Evolutionary conservation across 2,329 filamentous ascomycete species (phyloP).

Genomic region (Amauroascus verrucosus): DNA sequence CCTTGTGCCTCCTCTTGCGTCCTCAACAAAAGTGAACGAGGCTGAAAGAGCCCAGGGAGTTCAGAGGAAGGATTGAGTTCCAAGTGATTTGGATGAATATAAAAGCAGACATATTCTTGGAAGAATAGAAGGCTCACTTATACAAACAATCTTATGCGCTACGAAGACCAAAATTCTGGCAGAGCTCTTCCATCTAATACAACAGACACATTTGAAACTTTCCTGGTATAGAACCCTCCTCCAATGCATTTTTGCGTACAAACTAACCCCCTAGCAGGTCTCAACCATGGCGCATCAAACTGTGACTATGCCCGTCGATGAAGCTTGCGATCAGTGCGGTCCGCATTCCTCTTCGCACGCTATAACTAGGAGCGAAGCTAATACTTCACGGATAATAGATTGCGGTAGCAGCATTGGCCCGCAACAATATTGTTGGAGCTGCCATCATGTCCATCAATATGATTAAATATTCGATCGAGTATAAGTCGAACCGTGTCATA

Average conservation of each 20-base stretch:
- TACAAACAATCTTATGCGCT: background rate
- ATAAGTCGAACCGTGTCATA: background rate
- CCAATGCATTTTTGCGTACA: background rate
- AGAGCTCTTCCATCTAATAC: no score
- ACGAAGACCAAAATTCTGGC: no score
- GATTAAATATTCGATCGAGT: background rate
- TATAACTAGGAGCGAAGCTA: background rate
- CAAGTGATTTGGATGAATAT: background rate
- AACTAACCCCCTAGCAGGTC: background rate
- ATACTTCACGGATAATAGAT: background rate
- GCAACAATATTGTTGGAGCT: background rate
- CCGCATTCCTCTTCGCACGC: no score
- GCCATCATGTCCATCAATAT: background rate
- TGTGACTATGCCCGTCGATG: background rate
- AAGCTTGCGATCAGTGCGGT: background rate
- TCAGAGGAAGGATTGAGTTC: background rate
- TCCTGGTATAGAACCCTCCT: background rate
- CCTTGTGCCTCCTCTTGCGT: background rate
- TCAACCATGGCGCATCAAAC: background rate
- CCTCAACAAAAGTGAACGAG: background rate
- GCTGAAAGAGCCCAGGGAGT: background rate
- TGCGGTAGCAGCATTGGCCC: background rate
- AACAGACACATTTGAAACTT: background rate
- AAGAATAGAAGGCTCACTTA: background rate
- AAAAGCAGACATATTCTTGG: background rate